Percentiles rank a stretch among this genome's conserved stretches.
These are phyloP conservation scores for Mycocalia duriaeana DNA, from an alignment of 1,284 basidiomycete species.

Conservation along the genomic window DNA sequence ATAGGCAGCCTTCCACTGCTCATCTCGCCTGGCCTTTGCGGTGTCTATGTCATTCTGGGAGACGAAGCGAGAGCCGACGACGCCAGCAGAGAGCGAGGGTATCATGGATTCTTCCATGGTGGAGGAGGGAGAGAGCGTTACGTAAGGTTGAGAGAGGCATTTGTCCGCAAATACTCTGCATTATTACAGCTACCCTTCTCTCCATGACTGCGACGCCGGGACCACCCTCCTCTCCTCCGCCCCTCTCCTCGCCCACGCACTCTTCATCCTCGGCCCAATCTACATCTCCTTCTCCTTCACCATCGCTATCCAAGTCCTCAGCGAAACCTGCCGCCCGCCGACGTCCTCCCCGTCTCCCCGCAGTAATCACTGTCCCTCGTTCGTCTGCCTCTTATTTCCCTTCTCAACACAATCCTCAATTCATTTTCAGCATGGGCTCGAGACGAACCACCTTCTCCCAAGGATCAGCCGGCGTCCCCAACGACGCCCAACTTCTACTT, in stretches of 20 bases:
- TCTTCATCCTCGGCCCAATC: not conserved
- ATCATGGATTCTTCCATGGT: conserved; percentile 49
- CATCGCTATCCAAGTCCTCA: too few relatives aligned
- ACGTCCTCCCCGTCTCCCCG: conserved; percentile 21
- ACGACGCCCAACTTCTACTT: conserved; percentile 17
- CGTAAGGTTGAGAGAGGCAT: not conserved
- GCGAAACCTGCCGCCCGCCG: conserved; percentile 23
- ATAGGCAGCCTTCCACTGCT: conserved; percentile 92
- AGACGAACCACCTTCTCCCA: conserved; percentile 75
- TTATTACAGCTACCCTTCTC: not conserved
- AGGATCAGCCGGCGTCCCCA: conserved; percentile 31
- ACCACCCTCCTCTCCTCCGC: not conserved
- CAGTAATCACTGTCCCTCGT: too few relatives aligned
- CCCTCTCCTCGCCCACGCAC: not conserved
- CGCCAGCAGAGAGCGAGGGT: conserved; percentile 61
- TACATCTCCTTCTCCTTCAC: not conserved
- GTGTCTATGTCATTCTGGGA: conserved; percentile 78
- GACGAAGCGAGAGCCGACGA: conserved; percentile 74
- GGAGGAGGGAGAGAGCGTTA: conserved; percentile 8
- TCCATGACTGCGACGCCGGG: not conserved
- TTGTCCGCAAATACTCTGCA: not conserved
- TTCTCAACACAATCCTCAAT: conserved; percentile 39
- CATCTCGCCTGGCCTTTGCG: conserved; percentile 71
- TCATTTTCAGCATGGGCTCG: conserved; percentile 68
- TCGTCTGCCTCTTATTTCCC: too few relatives aligned